Conservation (phyloP, 495 filamentous ascomycete genomes). For the Entonaema liquescens region DNA sequence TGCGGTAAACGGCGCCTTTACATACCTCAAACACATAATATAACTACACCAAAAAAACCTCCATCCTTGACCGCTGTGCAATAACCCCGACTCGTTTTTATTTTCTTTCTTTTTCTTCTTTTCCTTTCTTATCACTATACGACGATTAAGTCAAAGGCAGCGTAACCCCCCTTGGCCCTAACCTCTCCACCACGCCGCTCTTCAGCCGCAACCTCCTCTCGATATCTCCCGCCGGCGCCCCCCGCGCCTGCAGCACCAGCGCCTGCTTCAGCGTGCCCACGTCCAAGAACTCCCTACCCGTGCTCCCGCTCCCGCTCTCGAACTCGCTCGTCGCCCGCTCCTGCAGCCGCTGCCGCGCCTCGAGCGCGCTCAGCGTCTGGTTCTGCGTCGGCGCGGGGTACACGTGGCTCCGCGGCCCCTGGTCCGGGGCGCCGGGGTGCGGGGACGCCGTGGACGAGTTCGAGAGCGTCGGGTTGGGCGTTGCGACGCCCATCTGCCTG, state of each 20-base stretch:
- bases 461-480: constrained; percentile 58
- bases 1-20: constrained; percentile 30
- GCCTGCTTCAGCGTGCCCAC: constrained; percentile 49
- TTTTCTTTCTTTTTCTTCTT: background rate
- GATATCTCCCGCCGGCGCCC: constrained; percentile 44
- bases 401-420: constrained; percentile 19
- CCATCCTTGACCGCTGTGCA: background rate
- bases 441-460: constrained; percentile 53
- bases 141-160: constrained; percentile 23
- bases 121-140: too few relatives aligned
- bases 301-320: constrained; percentile 26
- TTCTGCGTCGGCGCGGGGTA: constrained; percentile 49
- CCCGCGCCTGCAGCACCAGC: constrained; percentile 47
- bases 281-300: constrained; percentile 52
- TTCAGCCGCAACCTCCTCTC: constrained; percentile 51
- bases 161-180: constrained; percentile 48
- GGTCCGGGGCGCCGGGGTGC: constrained; percentile 19
- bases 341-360: constrained; percentile 50
- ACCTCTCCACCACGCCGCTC: constrained; percentile 49
- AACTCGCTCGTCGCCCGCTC: constrained; percentile 51
- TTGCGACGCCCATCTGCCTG: constrained; percentile 56
- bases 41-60: constrained; percentile 2
- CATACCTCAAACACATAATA: constrained; percentile 32
- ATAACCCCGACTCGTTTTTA: background rate
- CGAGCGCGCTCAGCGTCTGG: constrained; percentile 52